Evolutionary conservation across 352 stramenopile species (phyloP).

Genomic region (Globisporangium barbulae): DNA sequence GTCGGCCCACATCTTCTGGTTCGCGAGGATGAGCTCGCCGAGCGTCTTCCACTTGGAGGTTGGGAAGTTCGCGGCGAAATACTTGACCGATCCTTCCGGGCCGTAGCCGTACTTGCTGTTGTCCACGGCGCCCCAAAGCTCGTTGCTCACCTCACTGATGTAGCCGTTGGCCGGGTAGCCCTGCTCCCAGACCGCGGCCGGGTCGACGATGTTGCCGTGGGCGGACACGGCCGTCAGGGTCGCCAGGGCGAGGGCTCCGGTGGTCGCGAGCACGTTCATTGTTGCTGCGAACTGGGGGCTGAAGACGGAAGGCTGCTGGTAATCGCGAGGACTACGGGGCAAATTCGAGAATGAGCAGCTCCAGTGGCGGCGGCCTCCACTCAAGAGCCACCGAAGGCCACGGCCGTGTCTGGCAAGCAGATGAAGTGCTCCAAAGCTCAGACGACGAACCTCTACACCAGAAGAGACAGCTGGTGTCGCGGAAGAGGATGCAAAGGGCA

Average conservation of each 20-base stretch:
- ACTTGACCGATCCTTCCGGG: conserved; percentile 20
- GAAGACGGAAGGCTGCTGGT: background rate
- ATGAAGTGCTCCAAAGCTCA: background rate
- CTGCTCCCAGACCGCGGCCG: conserved; percentile 27
- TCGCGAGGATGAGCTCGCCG: conserved; percentile 27
- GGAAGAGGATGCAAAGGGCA: background rate
- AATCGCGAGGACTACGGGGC: background rate
- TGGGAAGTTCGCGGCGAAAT: conserved; percentile 26
- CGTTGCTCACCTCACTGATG: conserved; percentile 21
- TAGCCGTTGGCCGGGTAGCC: conserved; percentile 30
- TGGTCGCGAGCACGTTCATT: conserved; percentile 13
- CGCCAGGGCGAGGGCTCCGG: conserved; percentile 6
- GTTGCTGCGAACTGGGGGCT: background rate
- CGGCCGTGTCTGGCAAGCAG: background rate
- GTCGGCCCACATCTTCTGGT: conserved; percentile 24
- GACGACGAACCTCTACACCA: background rate
- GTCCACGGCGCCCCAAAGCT: conserved; percentile 22
- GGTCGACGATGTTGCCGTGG: conserved; percentile 43
- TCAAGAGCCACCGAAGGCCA: no score
- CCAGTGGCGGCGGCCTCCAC: background rate
- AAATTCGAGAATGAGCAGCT: conserved; percentile 8
- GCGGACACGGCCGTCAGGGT: conserved; percentile 15
- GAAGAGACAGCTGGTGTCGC: background rate
- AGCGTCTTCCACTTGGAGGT: conserved; percentile 25
- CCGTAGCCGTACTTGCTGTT: conserved; percentile 25